Evolutionary conservation across 169 alveolate species (phyloP).

Genomic region (Hepatocystis sp.): DNA sequence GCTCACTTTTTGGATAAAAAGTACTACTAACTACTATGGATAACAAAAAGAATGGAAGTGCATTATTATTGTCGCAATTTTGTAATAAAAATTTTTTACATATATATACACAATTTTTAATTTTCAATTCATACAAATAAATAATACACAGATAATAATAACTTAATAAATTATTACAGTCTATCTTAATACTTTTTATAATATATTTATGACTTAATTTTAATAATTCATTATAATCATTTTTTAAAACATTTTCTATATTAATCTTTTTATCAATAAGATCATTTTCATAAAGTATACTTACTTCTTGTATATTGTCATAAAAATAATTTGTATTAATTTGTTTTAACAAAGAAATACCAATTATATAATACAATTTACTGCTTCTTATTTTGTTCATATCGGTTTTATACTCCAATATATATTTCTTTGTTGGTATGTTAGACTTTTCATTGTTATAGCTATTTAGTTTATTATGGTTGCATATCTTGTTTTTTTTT

Average conservation of each 20-base stretch:
- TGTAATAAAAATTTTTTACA: conserved; percentile 53
- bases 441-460: too few relatives aligned
- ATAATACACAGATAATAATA: conserved; percentile 60
- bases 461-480: not conserved
- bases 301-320: conserved; percentile 49
- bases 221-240: conserved; percentile 40
- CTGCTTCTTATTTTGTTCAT: conserved; percentile 57
- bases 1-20: not conserved
- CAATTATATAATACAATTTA: conserved; percentile 41
- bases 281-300: conserved; percentile 46
- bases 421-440: not conserved
- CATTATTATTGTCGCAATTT: conserved; percentile 23
- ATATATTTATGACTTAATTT: conserved; percentile 53
- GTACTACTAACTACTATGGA: conserved; percentile 29
- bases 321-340: conserved; percentile 47
- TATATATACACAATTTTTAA: conserved; percentile 50
- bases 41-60: conserved; percentile 58
- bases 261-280: conserved; percentile 47
- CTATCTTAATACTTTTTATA: conserved; percentile 43
- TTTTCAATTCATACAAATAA: conserved; percentile 48
- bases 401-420: conserved; percentile 10
- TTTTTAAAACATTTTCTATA: conserved; percentile 40
- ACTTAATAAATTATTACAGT: conserved; percentile 31
- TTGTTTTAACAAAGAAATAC: conserved; percentile 55
- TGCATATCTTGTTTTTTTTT: not conserved